phyloP scores from a whole-genome alignment of 768 basidiomycete genomes.

The Tephrocybe sp. region DNA sequence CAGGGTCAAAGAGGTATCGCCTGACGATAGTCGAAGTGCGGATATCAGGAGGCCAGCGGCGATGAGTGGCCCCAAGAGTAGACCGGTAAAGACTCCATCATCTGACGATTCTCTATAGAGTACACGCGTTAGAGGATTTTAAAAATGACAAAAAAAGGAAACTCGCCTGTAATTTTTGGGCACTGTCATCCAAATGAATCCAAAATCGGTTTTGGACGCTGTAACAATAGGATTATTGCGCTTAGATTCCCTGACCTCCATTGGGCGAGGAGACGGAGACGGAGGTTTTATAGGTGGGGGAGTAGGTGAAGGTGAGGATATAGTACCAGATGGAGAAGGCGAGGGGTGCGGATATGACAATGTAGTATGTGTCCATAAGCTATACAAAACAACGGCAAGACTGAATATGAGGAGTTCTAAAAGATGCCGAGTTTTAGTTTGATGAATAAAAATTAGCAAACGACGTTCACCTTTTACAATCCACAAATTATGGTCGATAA shows the following conservation, averaged over 20 bases:
- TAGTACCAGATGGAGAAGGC: slow-evolving; percentile 13
- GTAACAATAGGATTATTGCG: slow-evolving; percentile 29
- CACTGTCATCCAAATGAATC: slow-evolving; percentile 89
- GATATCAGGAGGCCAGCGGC: slow-evolving; percentile 66
- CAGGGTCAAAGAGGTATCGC: slow-evolving; percentile 31
- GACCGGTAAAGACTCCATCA: slow-evolving; percentile 82
- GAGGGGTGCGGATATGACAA: slow-evolving; percentile 24
- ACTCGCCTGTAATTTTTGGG: slow-evolving; percentile 80
- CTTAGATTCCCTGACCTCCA: slow-evolving; percentile 48
- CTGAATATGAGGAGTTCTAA: slow-evolving; percentile 62
- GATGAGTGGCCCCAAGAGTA: slow-evolving; percentile 83
- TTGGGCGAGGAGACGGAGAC: slow-evolving; percentile 34
- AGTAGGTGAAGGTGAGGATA: slow-evolving; percentile 19
- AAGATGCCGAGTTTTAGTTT: slow-evolving; percentile 9
- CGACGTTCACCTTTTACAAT: slow-evolving; percentile 48
- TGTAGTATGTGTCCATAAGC: slow-evolving; percentile 59
- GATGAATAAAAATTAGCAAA: slow-evolving; percentile 2
- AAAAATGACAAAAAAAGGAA: background rate
- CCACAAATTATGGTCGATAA: slow-evolving; percentile 37
- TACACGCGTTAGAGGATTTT: slow-evolving; percentile 8
- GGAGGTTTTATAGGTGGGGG: slow-evolving; percentile 20
- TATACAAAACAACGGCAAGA: slow-evolving; percentile 56
- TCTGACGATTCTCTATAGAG: slow-evolving; percentile 68
- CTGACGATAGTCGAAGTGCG: slow-evolving; percentile 36
- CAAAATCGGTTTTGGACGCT: slow-evolving; percentile 51